Evolutionary conservation across 2,329 filamentous ascomycete genomes (phyloP), one percentile per base, ranked within the genome.

Genomic region (Aspergillus persii): DNA sequence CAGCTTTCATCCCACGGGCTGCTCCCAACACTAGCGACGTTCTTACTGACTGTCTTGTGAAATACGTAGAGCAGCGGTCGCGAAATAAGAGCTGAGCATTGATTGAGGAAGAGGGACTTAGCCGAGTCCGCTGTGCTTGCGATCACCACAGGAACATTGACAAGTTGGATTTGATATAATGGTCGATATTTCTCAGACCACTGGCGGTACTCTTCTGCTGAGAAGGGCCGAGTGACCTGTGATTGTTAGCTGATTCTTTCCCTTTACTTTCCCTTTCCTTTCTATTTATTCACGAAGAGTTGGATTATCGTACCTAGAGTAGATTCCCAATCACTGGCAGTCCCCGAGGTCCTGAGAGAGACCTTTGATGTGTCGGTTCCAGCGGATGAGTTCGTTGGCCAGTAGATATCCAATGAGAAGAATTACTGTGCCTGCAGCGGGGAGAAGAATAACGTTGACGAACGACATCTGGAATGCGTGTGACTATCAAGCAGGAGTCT

Each of bases 1-100:
- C 53, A 55, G 23, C 53, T 55, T 46, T 50, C 53, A 27, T 55
- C 39, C 53, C 53, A 55, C 3, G 53, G 53, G n/a, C 44, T 49
- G 5, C 46, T 55, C 2, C 53, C 53, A 6, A 55, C 50, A 27
- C 53, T 55, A 0, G 53, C 53, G 4, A 55, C 53, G n/a, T 39
- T 55, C 44, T 55, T 55, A 26, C 53, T 55, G 3, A 55, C 53
- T 9, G 36, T 41, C 15, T 41, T 41, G n/a, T 41, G 36, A 4
- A 41, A 15, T 12, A 41, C 36, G n/a, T 41, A 11, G 5, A 41
- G n/a, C 3, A 41, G 36, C 0, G 36, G 36, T 12, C 36, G 36
- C 5, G 36, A 41, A 41, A 41, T 41, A 12, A 41, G 4, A 41
- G 36, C 36, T 7, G 36, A 41, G 36, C 36, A n/a, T 7, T 41